A percentile compares a stretch with the other conserved stretches of the same genome.
These are phyloP conservation scores for Cicer pinnatifidum DNA, from an alignment of 306 rosid species.

Conservation along the genomic window DNA sequence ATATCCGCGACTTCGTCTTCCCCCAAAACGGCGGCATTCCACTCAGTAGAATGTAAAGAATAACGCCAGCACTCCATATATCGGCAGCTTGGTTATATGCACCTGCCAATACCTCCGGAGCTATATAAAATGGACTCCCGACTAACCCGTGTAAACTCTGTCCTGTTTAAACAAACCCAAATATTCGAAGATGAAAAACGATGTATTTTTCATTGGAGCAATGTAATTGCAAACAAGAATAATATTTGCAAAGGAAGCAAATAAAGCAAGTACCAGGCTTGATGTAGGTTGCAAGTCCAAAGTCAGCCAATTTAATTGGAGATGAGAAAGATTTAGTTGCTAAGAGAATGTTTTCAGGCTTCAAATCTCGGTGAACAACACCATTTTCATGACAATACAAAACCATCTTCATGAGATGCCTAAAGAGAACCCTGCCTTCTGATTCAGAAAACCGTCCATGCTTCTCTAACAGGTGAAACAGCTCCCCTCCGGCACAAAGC, in stretches of 20 bases:
- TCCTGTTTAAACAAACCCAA: conserved; percentile 61
- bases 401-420: conserved; percentile 82
- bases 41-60: conserved; percentile 81
- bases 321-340: conserved; percentile 74
- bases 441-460: conserved; percentile 73
- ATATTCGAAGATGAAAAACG: conserved; percentile 43
- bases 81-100: conserved; percentile 88
- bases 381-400: conserved; percentile 87
- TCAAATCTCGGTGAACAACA: conserved; percentile 84
- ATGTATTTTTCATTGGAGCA: conserved; percentile 16
- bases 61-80: conserved; percentile 89
- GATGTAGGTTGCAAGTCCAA: conserved; percentile 89
- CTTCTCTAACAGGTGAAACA: conserved; percentile 79
- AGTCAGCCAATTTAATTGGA: conserved; percentile 85
- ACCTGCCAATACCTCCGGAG: conserved; percentile 86
- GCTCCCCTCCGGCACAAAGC: conserved; percentile 94
- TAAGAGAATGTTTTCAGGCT: conserved; percentile 84
- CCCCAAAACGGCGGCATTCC: conserved; percentile 94
- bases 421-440: conserved; percentile 73
- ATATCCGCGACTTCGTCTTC: conserved; percentile 80
- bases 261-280: conserved; percentile 67
- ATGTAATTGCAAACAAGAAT: conserved; percentile 3
- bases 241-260: conserved; percentile 37
- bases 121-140: conserved; percentile 92
- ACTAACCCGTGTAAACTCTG: conserved; percentile 84